phyloP scores from a whole-genome alignment of 2,329 filamentous ascomycete genomes.

The Verticillium albo-atrum region DNA sequence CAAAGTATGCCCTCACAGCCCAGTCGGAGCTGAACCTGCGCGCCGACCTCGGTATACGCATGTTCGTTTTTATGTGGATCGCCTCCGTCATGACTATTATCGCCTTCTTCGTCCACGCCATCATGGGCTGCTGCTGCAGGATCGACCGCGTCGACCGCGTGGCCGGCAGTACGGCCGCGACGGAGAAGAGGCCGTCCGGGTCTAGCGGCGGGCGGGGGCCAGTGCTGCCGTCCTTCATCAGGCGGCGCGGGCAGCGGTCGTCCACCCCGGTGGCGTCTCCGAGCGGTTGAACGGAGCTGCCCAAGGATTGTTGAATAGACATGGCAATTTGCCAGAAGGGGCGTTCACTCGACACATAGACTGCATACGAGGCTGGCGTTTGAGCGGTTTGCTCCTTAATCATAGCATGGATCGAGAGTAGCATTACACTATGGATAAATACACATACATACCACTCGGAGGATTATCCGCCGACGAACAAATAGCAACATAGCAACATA shows the following conservation, averaged over 20 bases:
- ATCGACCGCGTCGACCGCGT: background rate
- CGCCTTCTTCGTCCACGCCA: slow-evolving; percentile 68
- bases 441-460: too few relatives aligned
- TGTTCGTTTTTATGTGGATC: slow-evolving; percentile 91
- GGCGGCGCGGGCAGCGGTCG: slow-evolving; percentile 3
- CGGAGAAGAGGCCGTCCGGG: slow-evolving; percentile 7
- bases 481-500: too few relatives aligned
- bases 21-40: slow-evolving; percentile 73
- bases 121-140: slow-evolving; percentile 71
- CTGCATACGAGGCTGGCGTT: background rate
- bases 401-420: background rate
- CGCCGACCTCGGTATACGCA: slow-evolving; percentile 63
- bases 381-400: background rate
- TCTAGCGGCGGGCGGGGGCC: background rate
- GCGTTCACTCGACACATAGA: background rate
- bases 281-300: too few relatives aligned
- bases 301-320: background rate
- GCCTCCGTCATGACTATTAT: slow-evolving; percentile 62
- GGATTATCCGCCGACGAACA: too few relatives aligned
- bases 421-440: background rate
- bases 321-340: slow-evolving; percentile 4
- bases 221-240: slow-evolving; percentile 8
- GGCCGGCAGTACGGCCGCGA: background rate
- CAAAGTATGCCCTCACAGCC: slow-evolving; percentile 69
- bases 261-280: too few relatives aligned